These are phyloP conservation scores for Prunella vulgaris DNA, from an alignment of 257 asterid genomes.

Conservation along the genomic window DNA sequence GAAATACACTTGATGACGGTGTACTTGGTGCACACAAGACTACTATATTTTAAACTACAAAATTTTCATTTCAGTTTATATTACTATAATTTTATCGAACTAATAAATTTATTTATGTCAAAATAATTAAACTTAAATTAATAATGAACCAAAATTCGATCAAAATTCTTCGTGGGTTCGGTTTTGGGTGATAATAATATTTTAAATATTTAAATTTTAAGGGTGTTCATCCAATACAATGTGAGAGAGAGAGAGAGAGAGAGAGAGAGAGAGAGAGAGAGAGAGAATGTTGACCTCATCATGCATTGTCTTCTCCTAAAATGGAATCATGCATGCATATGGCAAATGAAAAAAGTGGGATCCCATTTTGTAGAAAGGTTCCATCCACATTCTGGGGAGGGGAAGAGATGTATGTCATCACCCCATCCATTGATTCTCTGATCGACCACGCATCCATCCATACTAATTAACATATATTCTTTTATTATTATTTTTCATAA, in stretches of 20 bases:
- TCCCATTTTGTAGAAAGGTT: slow-evolving; percentile 20
- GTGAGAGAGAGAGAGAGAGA: too few relatives aligned
- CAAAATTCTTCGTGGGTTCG: neutral
- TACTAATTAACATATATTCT: too few relatives aligned
- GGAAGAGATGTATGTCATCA: neutral
- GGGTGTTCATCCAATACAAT: neutral
- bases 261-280: too few relatives aligned
- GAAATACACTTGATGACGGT: too few relatives aligned
- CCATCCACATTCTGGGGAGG: slow-evolving; percentile 26
- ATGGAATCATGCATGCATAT: slow-evolving; percentile 24
- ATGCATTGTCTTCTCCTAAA: slow-evolving; percentile 15
- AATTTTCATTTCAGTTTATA: too few relatives aligned
- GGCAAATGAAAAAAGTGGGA: slow-evolving; percentile 17
- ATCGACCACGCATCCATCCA: neutral
- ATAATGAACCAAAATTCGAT: neutral
- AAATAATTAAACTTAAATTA: too few relatives aligned
- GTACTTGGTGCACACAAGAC: too few relatives aligned
- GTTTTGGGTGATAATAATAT: neutral
- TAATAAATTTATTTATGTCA: too few relatives aligned
- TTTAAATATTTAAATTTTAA: too few relatives aligned
- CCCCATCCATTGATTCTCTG: slow-evolving; percentile 15
- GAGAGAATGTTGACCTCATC: neutral
- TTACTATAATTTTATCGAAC: too few relatives aligned
- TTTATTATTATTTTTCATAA: neutral
- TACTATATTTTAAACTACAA: too few relatives aligned